Conservation (phyloP, 768 basidiomycete species). For the Neoboletus subvelutipes region DNA sequence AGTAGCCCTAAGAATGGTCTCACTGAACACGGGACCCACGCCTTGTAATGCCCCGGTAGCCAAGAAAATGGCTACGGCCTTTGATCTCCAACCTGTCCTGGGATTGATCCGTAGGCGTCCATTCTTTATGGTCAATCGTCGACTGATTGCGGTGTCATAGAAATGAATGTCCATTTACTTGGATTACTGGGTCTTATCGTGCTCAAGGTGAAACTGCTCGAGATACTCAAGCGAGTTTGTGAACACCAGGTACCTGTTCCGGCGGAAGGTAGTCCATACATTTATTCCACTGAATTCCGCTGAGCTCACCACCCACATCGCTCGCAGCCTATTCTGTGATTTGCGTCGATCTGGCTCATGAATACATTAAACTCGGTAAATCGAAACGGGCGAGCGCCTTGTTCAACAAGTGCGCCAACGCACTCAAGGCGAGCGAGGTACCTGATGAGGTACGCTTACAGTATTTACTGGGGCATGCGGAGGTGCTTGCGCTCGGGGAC, state of each 20-base stretch:
- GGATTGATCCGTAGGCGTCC: conserved; percentile 52
- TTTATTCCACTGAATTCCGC: neutral
- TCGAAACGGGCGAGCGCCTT: conserved; percentile 61
- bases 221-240: conserved; percentile 59
- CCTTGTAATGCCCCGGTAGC: neutral
- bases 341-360: conserved; percentile 73
- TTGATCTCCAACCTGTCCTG: conserved; percentile 38
- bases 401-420: conserved; percentile 55
- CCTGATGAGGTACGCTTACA: conserved; percentile 53
- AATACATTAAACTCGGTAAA: conserved; percentile 80
- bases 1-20: conserved; percentile 17
- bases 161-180: conserved; percentile 57
- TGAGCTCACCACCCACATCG: neutral
- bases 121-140: neutral
- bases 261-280: conserved; percentile 53
- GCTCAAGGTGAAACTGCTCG: conserved; percentile 65
- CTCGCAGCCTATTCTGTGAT: conserved; percentile 55
- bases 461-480: conserved; percentile 65
- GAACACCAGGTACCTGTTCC: conserved; percentile 44
- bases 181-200: conserved; percentile 68
- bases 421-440: conserved; percentile 43
- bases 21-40: conserved; percentile 12
- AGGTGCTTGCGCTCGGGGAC: conserved; percentile 59
- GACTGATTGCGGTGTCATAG: conserved; percentile 32
- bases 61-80: neutral